Base-by-base conservation (phyloP, 257 asterid species). In the Penstemon davidsonii region DNA sequence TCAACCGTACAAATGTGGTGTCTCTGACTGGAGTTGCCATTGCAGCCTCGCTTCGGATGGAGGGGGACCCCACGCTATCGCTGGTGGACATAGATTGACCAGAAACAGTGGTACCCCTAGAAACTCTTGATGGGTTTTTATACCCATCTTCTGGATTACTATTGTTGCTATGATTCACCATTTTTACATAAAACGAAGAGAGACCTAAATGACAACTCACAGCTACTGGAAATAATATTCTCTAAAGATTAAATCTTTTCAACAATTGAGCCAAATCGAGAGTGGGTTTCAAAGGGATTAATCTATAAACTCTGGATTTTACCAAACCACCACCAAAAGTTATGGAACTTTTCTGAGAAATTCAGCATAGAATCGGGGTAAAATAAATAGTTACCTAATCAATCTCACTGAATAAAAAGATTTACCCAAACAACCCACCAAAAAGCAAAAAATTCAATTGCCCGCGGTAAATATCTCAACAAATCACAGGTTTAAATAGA, bases 21-120 rank as follows among this genome's bases (percentile, higher is more conserved):
- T 81, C 94, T 61, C 85, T 81, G 3, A 78, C 88, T 12, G 96
- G 88, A 13, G 88, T 83, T 19, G 88, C 84, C 70, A 78, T 71
- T 38, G 91, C 89, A 8, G 86, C 87, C 77, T 89, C 94, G 56
- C 94, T 89, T 72, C 94, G 85, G 80, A 87, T 83, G 1, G 95
- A 87, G 4, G 96, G 96, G 4, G 95, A 89, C 59, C 96, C 95
- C 53, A 75, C 79, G 60, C 96, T 87, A 49, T 91, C 89, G 71
- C 91, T 87, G 12, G 93, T 90, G 19, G 94, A 86, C 66, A 80
- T 71, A 7, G 96, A 89, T 78, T 85, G 95, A 64, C 95, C 95
- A 19, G 96, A 90, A 81, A 73, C 74, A 7, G 92, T 75, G 55
- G 96, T 81, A 38, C 90, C 93, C 91, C 82, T 79, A 70, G 90